Base-by-base conservation (phyloP, 805 yeast species). In the Candida glaebosa region DNA sequence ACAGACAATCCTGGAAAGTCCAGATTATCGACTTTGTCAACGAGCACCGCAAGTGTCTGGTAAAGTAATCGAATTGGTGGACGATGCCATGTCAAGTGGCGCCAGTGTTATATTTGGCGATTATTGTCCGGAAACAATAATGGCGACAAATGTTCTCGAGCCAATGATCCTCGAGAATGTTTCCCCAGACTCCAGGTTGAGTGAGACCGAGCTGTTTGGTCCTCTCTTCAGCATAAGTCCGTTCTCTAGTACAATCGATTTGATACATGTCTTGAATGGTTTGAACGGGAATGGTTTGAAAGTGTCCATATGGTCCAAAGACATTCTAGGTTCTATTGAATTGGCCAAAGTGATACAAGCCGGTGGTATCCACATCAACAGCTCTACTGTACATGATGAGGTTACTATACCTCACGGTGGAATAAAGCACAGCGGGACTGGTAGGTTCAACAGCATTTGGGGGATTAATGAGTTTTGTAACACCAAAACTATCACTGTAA, bases 381-480 rank as follows among this genome's bases (percentile, higher is more conserved):
- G 54, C 10, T 45, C 63, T 5, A 62, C 68, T 2, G 39, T 68
- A 3, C 60, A 52, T 40, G 71, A 65, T 40, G 71, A 65, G 42
- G 48, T 67, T 15, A 55, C 62, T 5, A 40, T 58, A 7, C 78
- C 78, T 0, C 78, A 72, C 47, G 78, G 78, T 1, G 78, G 77
- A 14, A 43, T 74, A 42, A 61, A 71, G 56, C 45, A 56, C 54
- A 43, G 65, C 55, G 56, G 75, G 42, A 42, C 64, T 54, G 67
- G 71, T 38, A 33, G 71, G 54, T 54, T 62, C 58, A 46, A 72
- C 62, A 43, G 61, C 47, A 40, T 37, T 8, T 73, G 76, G 77
- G 78, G 78, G 0, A 49, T 73, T 19, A 64, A 66, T 26, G 71
- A 65, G 45, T 73, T 73, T 44, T 45, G 59, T 5, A 62, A 60